phyloP scores from a whole-genome alignment of 2,329 filamentous ascomycete genomes.

The Aspergillus tubingensis region DNA sequence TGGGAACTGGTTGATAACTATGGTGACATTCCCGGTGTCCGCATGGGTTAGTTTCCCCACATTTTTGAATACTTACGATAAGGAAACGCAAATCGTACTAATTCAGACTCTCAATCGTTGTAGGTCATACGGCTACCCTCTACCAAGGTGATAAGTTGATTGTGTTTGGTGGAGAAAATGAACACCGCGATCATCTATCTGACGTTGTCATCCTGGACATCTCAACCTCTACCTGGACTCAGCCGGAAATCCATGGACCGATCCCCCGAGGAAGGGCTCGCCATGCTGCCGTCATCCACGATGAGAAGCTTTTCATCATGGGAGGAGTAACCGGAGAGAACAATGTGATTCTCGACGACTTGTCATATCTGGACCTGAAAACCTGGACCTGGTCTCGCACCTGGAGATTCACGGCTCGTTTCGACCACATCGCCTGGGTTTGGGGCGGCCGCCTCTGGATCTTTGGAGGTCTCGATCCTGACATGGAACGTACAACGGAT shows the following conservation, averaged over 20 bases:
- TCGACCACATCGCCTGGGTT: slow-evolving; percentile 93
- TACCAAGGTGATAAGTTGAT: slow-evolving; percentile 95
- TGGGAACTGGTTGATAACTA: slow-evolving; percentile 99
- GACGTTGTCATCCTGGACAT: slow-evolving; percentile 96
- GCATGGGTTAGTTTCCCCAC: slow-evolving; percentile 72
- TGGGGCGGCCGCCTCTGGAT: slow-evolving; percentile 94
- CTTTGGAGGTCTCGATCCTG: slow-evolving; percentile 89
- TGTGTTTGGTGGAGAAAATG: slow-evolving; percentile 96
- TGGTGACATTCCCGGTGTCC: slow-evolving; percentile 92
- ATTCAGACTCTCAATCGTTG: not conserved
- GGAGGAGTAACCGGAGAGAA: slow-evolving; percentile 94
- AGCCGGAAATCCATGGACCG: slow-evolving; percentile 80
- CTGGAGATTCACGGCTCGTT: slow-evolving; percentile 93
- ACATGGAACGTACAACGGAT: slow-evolving; percentile 96
- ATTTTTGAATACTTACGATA: not conserved
- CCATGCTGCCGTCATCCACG: slow-evolving; percentile 90
- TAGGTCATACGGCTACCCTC: slow-evolving; percentile 90
- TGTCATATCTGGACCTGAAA: slow-evolving; percentile 94
- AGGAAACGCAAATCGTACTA: not conserved
- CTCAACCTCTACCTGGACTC: slow-evolving; percentile 91
- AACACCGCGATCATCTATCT: slow-evolving; percentile 91
- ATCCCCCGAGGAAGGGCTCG: slow-evolving; percentile 87
- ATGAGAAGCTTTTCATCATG: slow-evolving; percentile 94
- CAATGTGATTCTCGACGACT: slow-evolving; percentile 89
- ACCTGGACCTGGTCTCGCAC: slow-evolving; percentile 96